Evolutionary conservation across 176 grass and related monocot genomes (phyloP), one percentile per base, ranked within the genome.

Genomic region (Oryza rufipogon): DNA sequence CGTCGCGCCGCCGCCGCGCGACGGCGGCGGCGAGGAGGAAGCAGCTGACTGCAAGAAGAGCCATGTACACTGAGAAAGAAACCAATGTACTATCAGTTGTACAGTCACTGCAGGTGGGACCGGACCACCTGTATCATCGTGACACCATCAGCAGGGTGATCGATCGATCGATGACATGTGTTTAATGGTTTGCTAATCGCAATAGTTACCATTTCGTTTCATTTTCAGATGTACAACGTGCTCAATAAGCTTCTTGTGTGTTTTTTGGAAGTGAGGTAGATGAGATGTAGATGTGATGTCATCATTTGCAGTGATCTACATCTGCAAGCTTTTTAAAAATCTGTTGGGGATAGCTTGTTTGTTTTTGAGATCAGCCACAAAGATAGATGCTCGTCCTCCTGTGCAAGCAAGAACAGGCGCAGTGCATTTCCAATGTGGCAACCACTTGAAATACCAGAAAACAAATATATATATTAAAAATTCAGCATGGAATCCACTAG

Each of bases 401-500:
- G 78, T 64, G 71, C 78, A 87, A 87, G 79, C 71, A 82, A 81
- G 47, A 58, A 45, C 16, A 58, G 60, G 30, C 30, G 30, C 16
- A 68, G 7, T 81, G 70, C 70, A 75, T 68, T 58, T 81, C 77
- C 36, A 46, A 46, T 23, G 49, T 61, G 49, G 42, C 77, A 87
- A 80, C 70, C 78, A 75, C 38, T 45, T 19, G 30, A 68, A 44
- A 39, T 68, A 54, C 30, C 61, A 71, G 42, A 73, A 16, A 26
- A 17, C 11, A 25, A 30, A 9, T 15, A 4, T 38, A 9, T 15
- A 4, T 38, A 12, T n/a, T 8, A 14, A 42, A 17, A 25, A 42
- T 41, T 41, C 39, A 41, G 36, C 36, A 38, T 38, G 36, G 36
- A 44, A 44, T 44, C 42, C 12, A 64, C 47, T 54, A 33, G 49